phyloP scores from a whole-genome alignment of 169 alveolate genomes.

The Cryptosporidium viatorum region DNA sequence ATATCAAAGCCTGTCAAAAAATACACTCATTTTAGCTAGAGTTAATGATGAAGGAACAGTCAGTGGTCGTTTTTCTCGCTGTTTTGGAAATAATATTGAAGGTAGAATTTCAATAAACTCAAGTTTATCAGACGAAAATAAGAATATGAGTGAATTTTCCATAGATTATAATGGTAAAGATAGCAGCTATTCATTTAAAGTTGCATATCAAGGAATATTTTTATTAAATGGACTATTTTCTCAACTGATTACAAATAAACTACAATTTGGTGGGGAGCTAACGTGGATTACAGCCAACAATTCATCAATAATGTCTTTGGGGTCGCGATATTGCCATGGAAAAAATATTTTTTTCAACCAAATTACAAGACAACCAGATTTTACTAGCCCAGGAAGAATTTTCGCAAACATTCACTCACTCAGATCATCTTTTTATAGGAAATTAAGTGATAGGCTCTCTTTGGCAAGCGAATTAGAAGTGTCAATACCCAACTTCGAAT shows the following conservation, averaged over 20 bases:
- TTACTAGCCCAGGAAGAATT: conserved; percentile 83
- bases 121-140: conserved; percentile 83
- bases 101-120: conserved; percentile 86
- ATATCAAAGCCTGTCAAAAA: conserved; percentile 86
- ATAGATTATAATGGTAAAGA: conserved; percentile 85
- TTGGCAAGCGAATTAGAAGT: conserved; percentile 90
- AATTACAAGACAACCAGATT: conserved; percentile 87
- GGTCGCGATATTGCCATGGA: conserved; percentile 86
- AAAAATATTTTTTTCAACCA: conserved; percentile 82
- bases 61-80: conserved; percentile 81
- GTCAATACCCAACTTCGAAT: conserved; percentile 80
- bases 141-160: conserved; percentile 88
- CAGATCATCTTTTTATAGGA: conserved; percentile 84
- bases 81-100: conserved; percentile 80
- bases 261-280: conserved; percentile 90
- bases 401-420: conserved; percentile 82
- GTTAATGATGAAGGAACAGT: conserved; percentile 87
- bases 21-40: conserved; percentile 84
- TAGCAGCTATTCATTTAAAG: conserved; percentile 86
- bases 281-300: conserved; percentile 90
- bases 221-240: conserved; percentile 87
- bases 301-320: conserved; percentile 89
- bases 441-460: conserved; percentile 88
- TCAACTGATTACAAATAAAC: conserved; percentile 84
- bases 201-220: conserved; percentile 91